These are phyloP conservation scores for Rhizopogon salebrosus DNA, from an alignment of 768 basidiomycete species.

Conservation along the genomic window DNA sequence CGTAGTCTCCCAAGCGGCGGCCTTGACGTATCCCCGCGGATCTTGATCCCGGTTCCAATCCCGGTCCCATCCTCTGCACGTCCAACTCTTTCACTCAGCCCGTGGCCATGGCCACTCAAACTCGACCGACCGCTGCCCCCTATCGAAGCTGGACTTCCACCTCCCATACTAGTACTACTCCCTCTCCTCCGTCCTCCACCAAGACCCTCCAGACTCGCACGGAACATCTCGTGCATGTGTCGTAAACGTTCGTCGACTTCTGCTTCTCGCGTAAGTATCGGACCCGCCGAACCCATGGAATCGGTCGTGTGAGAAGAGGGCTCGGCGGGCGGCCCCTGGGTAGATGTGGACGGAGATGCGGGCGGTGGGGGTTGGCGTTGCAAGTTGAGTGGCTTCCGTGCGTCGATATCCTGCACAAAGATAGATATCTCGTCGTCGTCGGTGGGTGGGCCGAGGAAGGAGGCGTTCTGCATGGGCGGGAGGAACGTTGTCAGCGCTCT, in stretches of 20 bases:
- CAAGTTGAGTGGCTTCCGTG: constrained; percentile 50
- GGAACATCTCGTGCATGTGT: constrained; percentile 65
- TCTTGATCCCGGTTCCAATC: constrained; percentile 8
- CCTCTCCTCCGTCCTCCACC: constrained; percentile 31
- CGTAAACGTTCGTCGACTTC: constrained; percentile 62
- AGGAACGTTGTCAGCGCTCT: background rate
- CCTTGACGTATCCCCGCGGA: constrained; percentile 4
- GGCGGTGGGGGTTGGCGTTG: background rate
- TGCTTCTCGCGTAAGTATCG: constrained; percentile 59
- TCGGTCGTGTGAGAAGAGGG: background rate
- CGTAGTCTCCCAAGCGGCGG: constrained; percentile 27
- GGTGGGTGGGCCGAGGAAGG: constrained; percentile 42
- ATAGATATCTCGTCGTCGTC: constrained; percentile 77
- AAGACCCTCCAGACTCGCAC: constrained; percentile 59
- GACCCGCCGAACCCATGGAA: constrained; percentile 26
- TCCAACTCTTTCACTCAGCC: background rate
- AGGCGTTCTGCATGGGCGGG: constrained; percentile 28
- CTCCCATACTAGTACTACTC: constrained; percentile 5
- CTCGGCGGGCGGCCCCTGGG: background rate
- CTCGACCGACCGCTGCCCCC: constrained; percentile 7
- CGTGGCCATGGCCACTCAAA: background rate
- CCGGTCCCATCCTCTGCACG: background rate
- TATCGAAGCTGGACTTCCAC: constrained; percentile 11
- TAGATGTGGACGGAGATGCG: constrained; percentile 5
- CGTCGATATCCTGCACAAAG: constrained; percentile 75